phyloP scores from a whole-genome alignment of 352 stramenopile genomes.

The Pythium plurisporium region DNA sequence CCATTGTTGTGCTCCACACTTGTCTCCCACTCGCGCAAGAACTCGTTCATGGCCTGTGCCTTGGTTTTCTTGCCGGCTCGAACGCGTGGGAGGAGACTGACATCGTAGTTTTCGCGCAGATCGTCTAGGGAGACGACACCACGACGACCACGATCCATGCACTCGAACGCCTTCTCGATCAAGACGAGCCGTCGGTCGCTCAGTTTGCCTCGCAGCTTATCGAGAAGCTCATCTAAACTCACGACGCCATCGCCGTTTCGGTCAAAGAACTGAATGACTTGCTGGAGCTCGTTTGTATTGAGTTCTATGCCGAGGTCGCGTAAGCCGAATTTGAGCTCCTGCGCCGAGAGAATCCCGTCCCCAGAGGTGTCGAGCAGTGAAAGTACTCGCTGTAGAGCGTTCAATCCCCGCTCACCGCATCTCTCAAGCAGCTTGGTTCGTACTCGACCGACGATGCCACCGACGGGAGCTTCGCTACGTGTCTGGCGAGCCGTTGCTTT shows the following conservation, averaged over 20 bases:
- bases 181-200: constrained; percentile 28
- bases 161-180: constrained; percentile 48
- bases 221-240: constrained; percentile 49
- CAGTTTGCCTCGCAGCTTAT: constrained; percentile 36
- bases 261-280: constrained; percentile 43
- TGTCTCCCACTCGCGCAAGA: constrained; percentile 68
- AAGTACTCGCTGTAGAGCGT: constrained; percentile 38
- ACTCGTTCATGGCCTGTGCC: constrained; percentile 51
- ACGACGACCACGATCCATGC: constrained; percentile 38
- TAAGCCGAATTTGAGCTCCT: constrained; percentile 61
- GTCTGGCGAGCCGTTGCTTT: neutral
- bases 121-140: constrained; percentile 51
- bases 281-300: constrained; percentile 26
- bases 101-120: constrained; percentile 67
- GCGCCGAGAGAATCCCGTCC: constrained; percentile 32
- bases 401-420: constrained; percentile 42
- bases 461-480: neutral
- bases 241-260: constrained; percentile 44
- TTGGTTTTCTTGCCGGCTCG: constrained; percentile 53
- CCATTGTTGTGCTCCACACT: constrained; percentile 25
- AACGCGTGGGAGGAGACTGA: constrained; percentile 64
- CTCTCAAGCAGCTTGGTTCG: constrained; percentile 30
- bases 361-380: constrained; percentile 41
- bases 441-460: constrained; percentile 24
- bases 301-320: constrained; percentile 53